Base-by-base conservation (phyloP, 1,284 basidiomycete species). In the Heterobasidion annosum region DNA sequence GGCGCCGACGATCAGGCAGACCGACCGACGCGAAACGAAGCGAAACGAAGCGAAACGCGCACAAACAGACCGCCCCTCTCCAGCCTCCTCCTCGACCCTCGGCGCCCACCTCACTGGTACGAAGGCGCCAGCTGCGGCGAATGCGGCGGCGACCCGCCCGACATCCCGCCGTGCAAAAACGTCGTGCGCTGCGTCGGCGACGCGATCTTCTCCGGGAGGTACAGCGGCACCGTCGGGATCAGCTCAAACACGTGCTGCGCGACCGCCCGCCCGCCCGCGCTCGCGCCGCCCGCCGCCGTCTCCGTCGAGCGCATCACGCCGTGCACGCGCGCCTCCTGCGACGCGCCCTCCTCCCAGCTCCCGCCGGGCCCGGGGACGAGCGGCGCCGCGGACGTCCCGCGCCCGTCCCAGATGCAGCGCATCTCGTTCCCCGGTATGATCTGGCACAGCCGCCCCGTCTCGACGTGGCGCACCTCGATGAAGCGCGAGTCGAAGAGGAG, bases 401-500 rank as follows among this genome's bases (percentile, higher is more conserved):
- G 78, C 0, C 88, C 89, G 62, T 93, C 91, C 91, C 90, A 97
- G 9, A 93, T 82, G 64, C 90, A 93, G 15, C 88, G 82, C 18
- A 97, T 75, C 62, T 97, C 88, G 55, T 77, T 78, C 25, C 87
- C 88, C 0, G 83, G 79, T 59, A 98, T 91, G 67, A 98, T 93
- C 69, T 98, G 95, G 0, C 88, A 81, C 9, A 98, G 78, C 8
- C 90, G 84, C 12, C 93, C 93, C 0, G 86, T 91, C 59, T 88
- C 74, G 61, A 88, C 81, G 65, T 97, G 88, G 34, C 95, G 83
- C 45, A 98, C 82, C 70, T 98, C 95, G 65, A 98, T 88, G 72
- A 98, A 98, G 34, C 91, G 85, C 15, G 83, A 77, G 66, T 96
- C 93, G 70, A 98, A 93, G 37, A 96, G 84, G 16, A 98, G 78